A percentile compares a stretch with the other conserved stretches of the same genome.
phyloP scores from a whole-genome alignment of 495 filamentous ascomycete genomes.

The Aspergillus indologenus region DNA sequence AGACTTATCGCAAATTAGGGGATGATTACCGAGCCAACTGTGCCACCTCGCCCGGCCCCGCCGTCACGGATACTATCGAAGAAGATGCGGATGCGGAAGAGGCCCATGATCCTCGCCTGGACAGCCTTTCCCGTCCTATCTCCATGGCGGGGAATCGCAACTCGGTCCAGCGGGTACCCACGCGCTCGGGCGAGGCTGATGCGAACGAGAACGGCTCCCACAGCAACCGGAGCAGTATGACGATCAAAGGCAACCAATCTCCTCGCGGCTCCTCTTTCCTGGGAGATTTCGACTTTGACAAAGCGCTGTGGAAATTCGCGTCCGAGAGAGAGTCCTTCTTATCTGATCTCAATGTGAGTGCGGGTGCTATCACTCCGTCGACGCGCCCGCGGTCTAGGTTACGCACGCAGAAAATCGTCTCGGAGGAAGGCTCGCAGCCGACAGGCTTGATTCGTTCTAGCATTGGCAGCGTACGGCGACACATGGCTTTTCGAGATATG shows the following conservation, averaged over 20 bases:
- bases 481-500: conserved; percentile 89
- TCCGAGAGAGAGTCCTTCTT: conserved; percentile 90
- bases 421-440: conserved; percentile 60
- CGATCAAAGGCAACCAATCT: conserved; percentile 61
- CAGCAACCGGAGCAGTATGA: conserved; percentile 88
- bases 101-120: conserved; percentile 37
- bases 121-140: conserved; percentile 46
- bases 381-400: conserved; percentile 69
- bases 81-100: conserved; percentile 71
- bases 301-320: conserved; percentile 88
- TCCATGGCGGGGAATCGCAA: conserved; percentile 61
- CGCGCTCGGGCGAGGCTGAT: conserved; percentile 57
- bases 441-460: conserved; percentile 49
- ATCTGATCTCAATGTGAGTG: conserved; percentile 85
- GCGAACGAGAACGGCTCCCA: conserved; percentile 54
- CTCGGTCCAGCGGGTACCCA: conserved; percentile 65
- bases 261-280: conserved; percentile 34
- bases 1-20: conserved; percentile 44
- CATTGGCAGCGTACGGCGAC: conserved; percentile 77
- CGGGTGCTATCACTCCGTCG: conserved; percentile 72
- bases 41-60: conserved; percentile 45
- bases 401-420: conserved; percentile 75
- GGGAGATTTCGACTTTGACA: conserved; percentile 84
- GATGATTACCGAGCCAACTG: conserved; percentile 51
- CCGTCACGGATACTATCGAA: conserved; percentile 73